These are phyloP conservation scores for Panaeolus papilionaceus DNA, from an alignment of 768 basidiomycete genomes.

Conservation along the genomic window DNA sequence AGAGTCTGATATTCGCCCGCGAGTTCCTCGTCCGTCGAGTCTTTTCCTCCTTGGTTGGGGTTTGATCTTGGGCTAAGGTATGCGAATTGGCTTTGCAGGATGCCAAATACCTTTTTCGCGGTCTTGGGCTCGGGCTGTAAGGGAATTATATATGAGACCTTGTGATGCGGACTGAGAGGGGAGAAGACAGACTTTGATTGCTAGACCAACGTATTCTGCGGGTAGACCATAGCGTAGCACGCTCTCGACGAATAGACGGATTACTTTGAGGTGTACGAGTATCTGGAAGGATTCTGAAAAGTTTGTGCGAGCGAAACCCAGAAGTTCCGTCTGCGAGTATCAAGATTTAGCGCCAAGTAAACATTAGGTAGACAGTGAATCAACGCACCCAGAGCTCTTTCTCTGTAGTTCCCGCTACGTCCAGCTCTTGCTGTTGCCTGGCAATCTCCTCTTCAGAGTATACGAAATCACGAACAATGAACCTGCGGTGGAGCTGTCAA, in stretches of 20 bases:
- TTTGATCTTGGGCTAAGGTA: conserved; percentile 81
- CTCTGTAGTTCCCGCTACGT: conserved; percentile 83
- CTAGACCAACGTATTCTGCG: conserved; percentile 84
- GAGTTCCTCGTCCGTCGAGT: conserved; percentile 65
- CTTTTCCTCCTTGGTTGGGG: conserved; percentile 49
- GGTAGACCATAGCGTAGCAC: conserved; percentile 96
- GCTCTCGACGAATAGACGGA: conserved; percentile 93
- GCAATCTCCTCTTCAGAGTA: conserved; percentile 83
- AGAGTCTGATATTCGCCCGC: conserved; percentile 91
- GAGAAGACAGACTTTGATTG: conserved; percentile 66
- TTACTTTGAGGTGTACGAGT: conserved; percentile 90
- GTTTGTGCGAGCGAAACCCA: conserved; percentile 90
- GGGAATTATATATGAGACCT: conserved; percentile 2
- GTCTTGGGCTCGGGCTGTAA: conserved; percentile 85
- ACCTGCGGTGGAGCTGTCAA: conserved; percentile 53
- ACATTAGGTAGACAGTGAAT: not conserved
- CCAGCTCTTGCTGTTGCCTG: conserved; percentile 84
- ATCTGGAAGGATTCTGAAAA: conserved; percentile 97
- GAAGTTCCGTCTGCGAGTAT: conserved; percentile 79
- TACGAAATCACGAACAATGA: conserved; percentile 92
- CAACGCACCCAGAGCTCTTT: conserved; percentile 92
- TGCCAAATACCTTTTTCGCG: conserved; percentile 76
- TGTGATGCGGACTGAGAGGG: not conserved
- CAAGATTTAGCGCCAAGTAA: conserved; percentile 11
- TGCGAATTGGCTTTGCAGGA: conserved; percentile 78